A percentile compares a stretch with the other conserved stretches of the same genome.
These are phyloP conservation scores for Fusarium stilboides DNA, from an alignment of 2,329 filamentous ascomycete species.

Conservation along the genomic window DNA sequence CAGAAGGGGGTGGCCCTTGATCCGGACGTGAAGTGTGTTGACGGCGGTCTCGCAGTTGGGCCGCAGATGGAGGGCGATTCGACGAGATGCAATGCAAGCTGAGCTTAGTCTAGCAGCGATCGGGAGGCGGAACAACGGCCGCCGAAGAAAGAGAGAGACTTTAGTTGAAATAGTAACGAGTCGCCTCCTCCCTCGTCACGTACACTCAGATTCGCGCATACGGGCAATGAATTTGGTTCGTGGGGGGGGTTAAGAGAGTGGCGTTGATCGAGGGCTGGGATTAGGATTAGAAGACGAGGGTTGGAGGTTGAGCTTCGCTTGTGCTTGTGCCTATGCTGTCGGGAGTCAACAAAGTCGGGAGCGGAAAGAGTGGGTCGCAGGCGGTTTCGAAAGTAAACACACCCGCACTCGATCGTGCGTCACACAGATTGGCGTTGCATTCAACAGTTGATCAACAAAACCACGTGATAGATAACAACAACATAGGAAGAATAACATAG, in stretches of 20 bases:
- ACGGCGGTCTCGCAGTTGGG: constrained; percentile 48
- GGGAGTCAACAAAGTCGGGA: constrained; percentile 37
- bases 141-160: constrained; percentile 22
- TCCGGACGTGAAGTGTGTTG: constrained; percentile 40
- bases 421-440: constrained; percentile 38
- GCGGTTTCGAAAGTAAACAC: constrained; percentile 48
- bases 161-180: constrained; percentile 34
- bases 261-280: constrained; percentile 25
- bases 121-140: not conserved
- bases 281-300: constrained; percentile 24
- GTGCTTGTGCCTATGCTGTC: constrained; percentile 3
- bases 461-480: constrained; percentile 21
- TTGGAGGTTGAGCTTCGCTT: constrained; percentile 30
- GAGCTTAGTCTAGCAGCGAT: constrained; percentile 4
- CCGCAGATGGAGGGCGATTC: constrained; percentile 42
- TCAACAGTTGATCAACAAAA: constrained; percentile 33
- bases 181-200: constrained; percentile 45
- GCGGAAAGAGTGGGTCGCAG: constrained; percentile 40
- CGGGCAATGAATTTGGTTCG: constrained; percentile 32
- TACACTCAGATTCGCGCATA: constrained; percentile 40
- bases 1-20: constrained; percentile 43
- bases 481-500: not conserved
- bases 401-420: constrained; percentile 34
- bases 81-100: constrained; percentile 26
- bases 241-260: constrained; percentile 13